Percentiles rank a stretch among this genome's conserved stretches.
These are phyloP conservation scores for Lactarius sp. DNA, from an alignment of 768 basidiomycete species.

Conservation along the genomic window DNA sequence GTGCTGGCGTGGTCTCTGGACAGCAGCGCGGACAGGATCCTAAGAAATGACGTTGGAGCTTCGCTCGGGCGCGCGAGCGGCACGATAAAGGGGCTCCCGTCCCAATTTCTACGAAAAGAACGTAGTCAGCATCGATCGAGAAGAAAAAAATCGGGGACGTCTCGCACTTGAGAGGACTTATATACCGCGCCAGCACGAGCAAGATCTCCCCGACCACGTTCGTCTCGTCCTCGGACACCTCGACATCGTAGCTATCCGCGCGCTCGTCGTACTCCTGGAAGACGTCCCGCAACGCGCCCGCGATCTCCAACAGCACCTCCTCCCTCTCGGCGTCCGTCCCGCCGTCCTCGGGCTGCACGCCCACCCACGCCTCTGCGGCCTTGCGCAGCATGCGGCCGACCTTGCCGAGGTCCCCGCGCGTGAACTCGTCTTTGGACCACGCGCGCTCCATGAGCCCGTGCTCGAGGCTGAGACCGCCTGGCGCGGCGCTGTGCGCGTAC, in stretches of 20 bases:
- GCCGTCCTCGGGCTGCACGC: conserved; percentile 29
- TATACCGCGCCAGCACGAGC: conserved; percentile 51
- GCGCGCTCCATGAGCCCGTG: conserved; percentile 64
- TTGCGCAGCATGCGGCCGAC: conserved; percentile 51
- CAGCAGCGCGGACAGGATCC: conserved; percentile 56
- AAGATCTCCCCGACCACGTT: conserved; percentile 58
- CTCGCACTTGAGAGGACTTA: conserved; percentile 53
- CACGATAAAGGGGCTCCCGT: conserved; percentile 43
- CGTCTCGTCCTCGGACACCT: conserved; percentile 57
- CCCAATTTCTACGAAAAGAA: conserved; percentile 36
- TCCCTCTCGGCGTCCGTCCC: conserved; percentile 27
- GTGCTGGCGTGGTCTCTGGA: conserved; percentile 52
- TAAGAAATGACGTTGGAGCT: conserved; percentile 57
- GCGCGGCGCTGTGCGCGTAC: conserved; percentile 57
- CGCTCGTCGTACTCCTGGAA: conserved; percentile 65
- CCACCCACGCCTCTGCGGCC: conserved; percentile 59
- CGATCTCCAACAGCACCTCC: conserved; percentile 59
- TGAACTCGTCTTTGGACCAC: conserved; percentile 63
- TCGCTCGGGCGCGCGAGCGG: conserved; percentile 51
- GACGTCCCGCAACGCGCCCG: conserved; percentile 65
- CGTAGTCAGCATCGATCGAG: neutral
- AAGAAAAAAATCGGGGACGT: conserved; percentile 21
- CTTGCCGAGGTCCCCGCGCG: conserved; percentile 61
- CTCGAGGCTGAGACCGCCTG: conserved; percentile 55
- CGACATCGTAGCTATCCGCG: conserved; percentile 52